Conservation (phyloP, 148 eudicot species). For the Persicaria tinctoria region DNA sequence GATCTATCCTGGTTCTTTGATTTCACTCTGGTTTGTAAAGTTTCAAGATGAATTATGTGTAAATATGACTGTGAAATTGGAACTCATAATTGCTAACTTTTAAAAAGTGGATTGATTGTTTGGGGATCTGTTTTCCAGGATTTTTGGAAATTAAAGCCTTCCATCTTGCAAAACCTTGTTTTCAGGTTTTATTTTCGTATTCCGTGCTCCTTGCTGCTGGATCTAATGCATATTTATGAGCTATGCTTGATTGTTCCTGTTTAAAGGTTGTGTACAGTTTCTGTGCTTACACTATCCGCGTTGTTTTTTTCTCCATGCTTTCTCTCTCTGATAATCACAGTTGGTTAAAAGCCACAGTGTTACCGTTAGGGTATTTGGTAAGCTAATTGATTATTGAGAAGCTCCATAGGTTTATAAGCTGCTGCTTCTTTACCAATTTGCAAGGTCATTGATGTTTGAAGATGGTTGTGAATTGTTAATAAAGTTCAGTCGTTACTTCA, state of each 20-base stretch:
- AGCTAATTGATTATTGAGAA: not conserved
- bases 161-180: not conserved
- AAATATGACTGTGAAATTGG: not conserved
- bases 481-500: not conserved
- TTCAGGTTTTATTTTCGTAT: not conserved
- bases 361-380: not conserved
- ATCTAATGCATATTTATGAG: not conserved
- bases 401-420: not conserved
- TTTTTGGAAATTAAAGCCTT: not conserved
- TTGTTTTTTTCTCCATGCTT: not conserved
- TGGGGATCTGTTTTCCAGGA: conserved; percentile 8
- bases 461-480: not conserved
- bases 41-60: conserved; percentile 2
- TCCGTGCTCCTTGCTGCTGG: not conserved
- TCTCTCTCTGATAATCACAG: not conserved
- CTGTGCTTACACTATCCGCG: not conserved
- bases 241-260: not conserved
- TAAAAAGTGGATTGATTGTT: conserved; percentile 5
- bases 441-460: not conserved
- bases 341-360: not conserved
- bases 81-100: not conserved
- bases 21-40: not conserved
- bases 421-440: not conserved
- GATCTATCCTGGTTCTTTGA: not conserved
- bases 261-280: not conserved